Evolutionary conservation across 1,284 basidiomycete species (phyloP).

Genomic region (Marasmius oreades): DNA sequence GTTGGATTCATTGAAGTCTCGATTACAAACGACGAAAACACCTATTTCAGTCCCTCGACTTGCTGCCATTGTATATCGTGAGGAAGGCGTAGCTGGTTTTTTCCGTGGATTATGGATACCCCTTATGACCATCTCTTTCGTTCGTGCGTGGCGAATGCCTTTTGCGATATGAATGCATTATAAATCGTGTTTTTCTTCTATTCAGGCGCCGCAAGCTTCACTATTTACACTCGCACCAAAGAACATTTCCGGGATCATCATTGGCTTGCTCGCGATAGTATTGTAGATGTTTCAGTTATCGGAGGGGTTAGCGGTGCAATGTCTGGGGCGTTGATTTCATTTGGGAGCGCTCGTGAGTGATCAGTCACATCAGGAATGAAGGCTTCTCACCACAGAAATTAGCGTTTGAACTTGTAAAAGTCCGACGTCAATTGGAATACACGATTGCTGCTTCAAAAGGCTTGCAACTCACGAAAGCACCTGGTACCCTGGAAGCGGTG

Average conservation of each 20-base stretch:
- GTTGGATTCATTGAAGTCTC: slow-evolving; percentile 89
- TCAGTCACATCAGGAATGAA: slow-evolving; percentile 10
- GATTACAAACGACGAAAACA: slow-evolving; percentile 83
- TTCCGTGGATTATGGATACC: slow-evolving; percentile 92
- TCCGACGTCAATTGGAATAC: slow-evolving; percentile 90
- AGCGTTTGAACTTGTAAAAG: slow-evolving; percentile 97
- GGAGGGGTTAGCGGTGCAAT: slow-evolving; percentile 80
- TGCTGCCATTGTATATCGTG: slow-evolving; percentile 72
- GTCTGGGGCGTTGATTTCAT: slow-evolving; percentile 80
- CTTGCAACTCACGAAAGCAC: slow-evolving; percentile 60
- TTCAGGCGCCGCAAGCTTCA: slow-evolving; percentile 84
- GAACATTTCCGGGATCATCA: slow-evolving; percentile 67
- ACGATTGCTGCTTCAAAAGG: slow-evolving; percentile 84
- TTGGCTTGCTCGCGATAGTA: slow-evolving; percentile 53
- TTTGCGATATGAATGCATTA: slow-evolving; percentile 5
- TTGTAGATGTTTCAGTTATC: slow-evolving; percentile 69
- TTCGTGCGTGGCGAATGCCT: slow-evolving; percentile 57
- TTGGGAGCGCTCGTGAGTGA: slow-evolving; percentile 75
- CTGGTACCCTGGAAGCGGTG: slow-evolving; percentile 70
- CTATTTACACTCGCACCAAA: slow-evolving; percentile 90
- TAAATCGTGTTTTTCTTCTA: slow-evolving; percentile 3
- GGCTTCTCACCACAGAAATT: slow-evolving; percentile 12
- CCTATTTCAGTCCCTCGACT: slow-evolving; percentile 73
- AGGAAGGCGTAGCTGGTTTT: slow-evolving; percentile 92
- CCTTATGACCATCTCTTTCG: slow-evolving; percentile 93